These are phyloP conservation scores for Xerocomellus intermedius DNA, from an alignment of 768 basidiomycete genomes.

Conservation along the genomic window DNA sequence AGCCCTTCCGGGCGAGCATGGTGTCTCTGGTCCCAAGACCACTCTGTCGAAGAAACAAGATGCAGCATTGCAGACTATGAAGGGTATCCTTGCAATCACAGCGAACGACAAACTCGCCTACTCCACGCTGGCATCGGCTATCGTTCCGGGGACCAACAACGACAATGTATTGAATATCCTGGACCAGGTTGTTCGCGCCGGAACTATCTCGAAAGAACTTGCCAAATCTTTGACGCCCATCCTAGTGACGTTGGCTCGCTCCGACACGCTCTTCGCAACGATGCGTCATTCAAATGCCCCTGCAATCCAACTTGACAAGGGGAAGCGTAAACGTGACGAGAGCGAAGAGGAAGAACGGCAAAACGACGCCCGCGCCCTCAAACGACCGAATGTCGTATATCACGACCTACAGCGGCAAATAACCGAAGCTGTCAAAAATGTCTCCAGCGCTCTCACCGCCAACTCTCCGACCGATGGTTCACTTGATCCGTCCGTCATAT, in stretches of 20 bases:
- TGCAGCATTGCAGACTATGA: conserved; percentile 64
- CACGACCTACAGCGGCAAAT: conserved; percentile 55
- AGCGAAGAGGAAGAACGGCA: conserved; percentile 33
- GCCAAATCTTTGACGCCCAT: conserved; percentile 58
- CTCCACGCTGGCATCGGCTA: conserved; percentile 49
- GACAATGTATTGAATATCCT: conserved; percentile 56
- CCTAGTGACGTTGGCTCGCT: conserved; percentile 64
- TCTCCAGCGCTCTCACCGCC: conserved; percentile 50
- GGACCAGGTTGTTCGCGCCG: conserved; percentile 44
- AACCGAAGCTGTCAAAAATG: conserved; percentile 56
- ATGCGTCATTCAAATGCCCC: conserved; percentile 64
- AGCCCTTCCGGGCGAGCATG: conserved; percentile 3
- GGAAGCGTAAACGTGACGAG: conserved; percentile 74
- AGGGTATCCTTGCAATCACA: conserved; percentile 56
- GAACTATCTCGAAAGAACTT: conserved; percentile 49
- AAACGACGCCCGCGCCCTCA: conserved; percentile 33
- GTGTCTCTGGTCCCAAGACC: conserved; percentile 11
- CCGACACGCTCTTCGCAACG: conserved; percentile 61
- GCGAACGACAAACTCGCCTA: conserved; percentile 56
- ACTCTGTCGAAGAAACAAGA: conserved; percentile 45
- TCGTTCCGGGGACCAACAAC: conserved; percentile 45
- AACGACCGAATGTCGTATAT: conserved; percentile 46
- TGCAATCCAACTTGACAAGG: conserved; percentile 60
- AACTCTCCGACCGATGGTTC: conserved; percentile 36
- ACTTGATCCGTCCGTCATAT: conserved; percentile 56